Base-by-base conservation (phyloP, 2,329 filamentous ascomycete genomes). In the Cadophora malorum region DNA sequence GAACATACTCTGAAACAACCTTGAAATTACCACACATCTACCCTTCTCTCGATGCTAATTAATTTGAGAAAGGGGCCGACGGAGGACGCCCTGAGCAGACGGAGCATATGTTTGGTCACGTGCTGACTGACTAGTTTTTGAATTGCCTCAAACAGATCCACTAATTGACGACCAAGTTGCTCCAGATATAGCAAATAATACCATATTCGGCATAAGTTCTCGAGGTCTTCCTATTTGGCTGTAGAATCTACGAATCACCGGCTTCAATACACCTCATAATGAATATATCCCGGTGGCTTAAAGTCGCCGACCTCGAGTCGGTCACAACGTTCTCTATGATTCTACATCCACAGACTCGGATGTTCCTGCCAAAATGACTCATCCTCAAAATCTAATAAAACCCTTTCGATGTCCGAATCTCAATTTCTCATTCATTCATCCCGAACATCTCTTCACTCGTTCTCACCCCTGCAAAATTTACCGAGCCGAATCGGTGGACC, bases 321-420 rank as follows among this genome's bases (percentile, higher is more conserved):
- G 33, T 45, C 56, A 45, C 56, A 41, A 38, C 9, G 38, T 59
- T 59, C 56, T 16, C 21, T 59, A 25, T 23, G 33, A 59, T 59
- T 59, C 56, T 59, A 59, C 56, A 21, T 45, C 23, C 21, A 16
- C 56, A 16, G 45, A 38, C n/a, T 59, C 56, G 56, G 56, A 59
- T 35, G 56, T 9, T 28, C 12, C 35, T 45, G 16, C 23, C 21
- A 19, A 41, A 59, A 25, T 45, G 56, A 59, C 56, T 59, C 33
- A 59, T 59, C 35, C 9, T 41, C 35, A 59, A 59, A 59, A 25
- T 45, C n/a, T 45, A 41, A 59, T 59, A 59, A 59, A 59, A 45
- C 56, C 33, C 21, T 59, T 59, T 59, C 56, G 31, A 41, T 25
- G 56, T 59, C 56, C 56, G 56, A 59, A 59, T 38, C 38, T 16